phyloP scores from a whole-genome alignment of 2,329 filamentous ascomycete genomes.

The Curvularia spicifera region DNA sequence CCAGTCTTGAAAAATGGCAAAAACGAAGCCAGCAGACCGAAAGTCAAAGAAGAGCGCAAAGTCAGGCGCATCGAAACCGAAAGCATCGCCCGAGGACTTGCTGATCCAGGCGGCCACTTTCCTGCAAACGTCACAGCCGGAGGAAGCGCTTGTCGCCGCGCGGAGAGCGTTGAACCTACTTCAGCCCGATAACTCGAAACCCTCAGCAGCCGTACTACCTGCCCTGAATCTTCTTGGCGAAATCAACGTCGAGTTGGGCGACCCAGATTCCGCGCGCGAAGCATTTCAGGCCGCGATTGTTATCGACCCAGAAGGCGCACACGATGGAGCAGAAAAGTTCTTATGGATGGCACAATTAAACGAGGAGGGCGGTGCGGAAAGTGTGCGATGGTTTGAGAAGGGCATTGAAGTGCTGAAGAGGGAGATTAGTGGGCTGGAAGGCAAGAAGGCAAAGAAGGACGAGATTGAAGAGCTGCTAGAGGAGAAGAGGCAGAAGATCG shows the following conservation, averaged over 20 bases:
- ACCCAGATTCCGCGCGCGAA: constrained; percentile 74
- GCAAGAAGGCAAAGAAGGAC: constrained; percentile 46
- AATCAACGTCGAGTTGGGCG: constrained; percentile 81
- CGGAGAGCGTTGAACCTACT: constrained; percentile 60
- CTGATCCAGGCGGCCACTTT: constrained; percentile 63
- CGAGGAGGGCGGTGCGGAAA: constrained; percentile 65
- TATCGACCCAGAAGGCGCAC: constrained; percentile 80
- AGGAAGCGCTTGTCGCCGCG: constrained; percentile 62
- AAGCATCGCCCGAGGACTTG: constrained; percentile 61
- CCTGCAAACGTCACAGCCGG: constrained; percentile 64
- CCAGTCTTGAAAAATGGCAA: constrained; percentile 52
- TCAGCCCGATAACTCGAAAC: constrained; percentile 46
- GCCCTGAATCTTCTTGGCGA: constrained; percentile 80
- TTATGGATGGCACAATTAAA: constrained; percentile 91
- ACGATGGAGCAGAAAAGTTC: constrained; percentile 91
- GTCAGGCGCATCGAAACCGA: constrained; percentile 51
- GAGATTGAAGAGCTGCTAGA: constrained; percentile 53
- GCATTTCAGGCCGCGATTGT: constrained; percentile 76
- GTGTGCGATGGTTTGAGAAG: constrained; percentile 67
- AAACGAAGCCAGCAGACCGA: constrained; percentile 58
- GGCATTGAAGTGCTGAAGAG: constrained; percentile 75
- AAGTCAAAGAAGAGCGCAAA: constrained; percentile 45
- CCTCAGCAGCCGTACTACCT: constrained; percentile 60
- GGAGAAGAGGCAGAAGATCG: constrained; percentile 81
- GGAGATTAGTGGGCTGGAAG: constrained; percentile 70